Percentiles rank a stretch among this genome's conserved stretches.
These are phyloP conservation scores for Mycena metata DNA, from an alignment of 768 basidiomycete genomes.

Conservation along the genomic window DNA sequence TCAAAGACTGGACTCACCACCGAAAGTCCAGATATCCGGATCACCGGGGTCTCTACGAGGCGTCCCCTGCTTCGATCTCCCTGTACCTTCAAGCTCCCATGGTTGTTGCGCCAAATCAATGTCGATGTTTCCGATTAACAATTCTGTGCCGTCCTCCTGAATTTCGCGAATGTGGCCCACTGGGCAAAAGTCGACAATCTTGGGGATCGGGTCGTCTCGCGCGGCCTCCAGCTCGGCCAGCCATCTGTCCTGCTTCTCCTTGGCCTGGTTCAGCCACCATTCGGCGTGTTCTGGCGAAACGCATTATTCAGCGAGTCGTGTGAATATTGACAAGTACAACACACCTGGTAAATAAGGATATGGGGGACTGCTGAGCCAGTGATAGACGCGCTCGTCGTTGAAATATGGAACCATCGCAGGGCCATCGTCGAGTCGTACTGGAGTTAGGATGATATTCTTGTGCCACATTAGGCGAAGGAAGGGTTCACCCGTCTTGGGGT, in stretches of 20 bases:
- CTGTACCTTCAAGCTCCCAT: conserved; percentile 45
- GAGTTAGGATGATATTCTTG: conserved; percentile 70
- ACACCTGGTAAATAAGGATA: conserved; percentile 63
- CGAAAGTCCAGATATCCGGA: conserved; percentile 72
- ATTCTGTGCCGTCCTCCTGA: conserved; percentile 66
- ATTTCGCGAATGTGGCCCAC: conserved; percentile 68
- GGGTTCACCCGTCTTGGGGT: conserved; percentile 52
- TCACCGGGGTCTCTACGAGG: conserved; percentile 55
- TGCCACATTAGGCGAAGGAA: conserved; percentile 67
- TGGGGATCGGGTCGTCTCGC: conserved; percentile 38
- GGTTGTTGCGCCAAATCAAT: conserved; percentile 47
- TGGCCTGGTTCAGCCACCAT: conserved; percentile 46
- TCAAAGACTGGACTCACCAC: too few species aligned
- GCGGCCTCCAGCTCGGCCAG: conserved; percentile 41
- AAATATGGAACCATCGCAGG: conserved; percentile 53
- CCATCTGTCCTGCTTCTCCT: conserved; percentile 45
- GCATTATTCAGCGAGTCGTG: neutral
- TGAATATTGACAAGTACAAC: conserved; percentile 37
- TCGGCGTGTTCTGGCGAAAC: conserved; percentile 51
- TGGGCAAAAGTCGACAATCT: conserved; percentile 60
- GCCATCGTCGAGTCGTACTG: conserved; percentile 64
- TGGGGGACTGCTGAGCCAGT: conserved; percentile 62
- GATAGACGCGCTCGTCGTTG: conserved; percentile 64
- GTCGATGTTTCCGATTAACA: conserved; percentile 64
- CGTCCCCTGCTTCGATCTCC: conserved; percentile 50